Evolutionary conservation across 768 basidiomycete genomes (phyloP).

Genomic region (Russula brevipes): DNA sequence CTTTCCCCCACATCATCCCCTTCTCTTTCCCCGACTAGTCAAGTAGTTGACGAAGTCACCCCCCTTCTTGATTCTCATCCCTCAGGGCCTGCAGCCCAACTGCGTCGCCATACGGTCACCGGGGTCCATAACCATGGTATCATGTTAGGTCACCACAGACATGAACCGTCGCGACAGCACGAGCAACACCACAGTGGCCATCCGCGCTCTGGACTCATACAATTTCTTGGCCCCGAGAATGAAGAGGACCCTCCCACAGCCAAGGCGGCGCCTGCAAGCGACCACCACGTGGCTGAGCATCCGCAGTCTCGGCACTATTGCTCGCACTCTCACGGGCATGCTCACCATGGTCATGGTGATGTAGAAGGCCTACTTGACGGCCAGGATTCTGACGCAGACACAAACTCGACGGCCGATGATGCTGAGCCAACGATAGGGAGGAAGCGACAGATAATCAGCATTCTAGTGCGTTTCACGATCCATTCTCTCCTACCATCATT

Average conservation of each 20-base stretch:
- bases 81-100: not conserved
- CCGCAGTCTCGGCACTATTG: not conserved
- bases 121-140: slow-evolving; percentile 2
- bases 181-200: slow-evolving; percentile 25
- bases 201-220: slow-evolving; percentile 7
- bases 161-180: slow-evolving; percentile 32
- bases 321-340: not conserved
- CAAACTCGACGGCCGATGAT: slow-evolving; percentile 17
- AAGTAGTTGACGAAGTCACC: slow-evolving; percentile 6
- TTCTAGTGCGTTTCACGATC: slow-evolving; percentile 47
- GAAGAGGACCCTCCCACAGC: not conserved
- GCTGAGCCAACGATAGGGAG: slow-evolving; percentile 40
- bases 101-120: slow-evolving; percentile 3
- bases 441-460: slow-evolving; percentile 65
- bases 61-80: slow-evolving; percentile 10
- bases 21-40: not conserved
- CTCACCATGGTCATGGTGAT: slow-evolving; percentile 21
- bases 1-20: not conserved
- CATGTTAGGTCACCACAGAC: slow-evolving; percentile 35
- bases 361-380: slow-evolving; percentile 15
- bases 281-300: not conserved
- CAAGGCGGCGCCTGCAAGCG: not conserved
- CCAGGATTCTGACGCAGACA: slow-evolving; percentile 2
- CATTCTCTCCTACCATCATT: not conserved
- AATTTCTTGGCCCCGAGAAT: not conserved